Conservation (phyloP, 257 asterid species). For the Knoxia roxburghii region DNA sequence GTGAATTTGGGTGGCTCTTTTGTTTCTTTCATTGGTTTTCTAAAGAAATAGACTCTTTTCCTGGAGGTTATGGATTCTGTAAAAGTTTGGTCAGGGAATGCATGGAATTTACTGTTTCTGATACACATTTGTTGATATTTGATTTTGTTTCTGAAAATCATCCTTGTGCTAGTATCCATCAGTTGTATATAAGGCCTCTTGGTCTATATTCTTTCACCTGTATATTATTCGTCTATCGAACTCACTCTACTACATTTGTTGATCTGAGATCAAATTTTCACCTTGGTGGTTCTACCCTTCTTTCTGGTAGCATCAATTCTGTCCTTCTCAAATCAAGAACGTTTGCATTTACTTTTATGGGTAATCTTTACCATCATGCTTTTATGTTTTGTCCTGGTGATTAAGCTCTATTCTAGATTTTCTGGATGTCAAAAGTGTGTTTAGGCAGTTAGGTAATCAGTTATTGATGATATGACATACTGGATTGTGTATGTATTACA, state of each 20-base stretch:
- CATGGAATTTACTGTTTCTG: neutral
- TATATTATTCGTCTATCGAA: neutral
- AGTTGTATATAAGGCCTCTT: neutral
- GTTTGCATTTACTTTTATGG: neutral
- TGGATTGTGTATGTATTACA: no score
- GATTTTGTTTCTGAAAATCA: neutral
- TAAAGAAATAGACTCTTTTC: neutral
- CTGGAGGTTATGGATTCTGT: neutral
- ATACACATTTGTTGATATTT: neutral
- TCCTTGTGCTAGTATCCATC: neutral
- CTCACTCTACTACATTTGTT: neutral
- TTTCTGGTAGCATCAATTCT: no score
- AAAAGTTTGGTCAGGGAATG: neutral
- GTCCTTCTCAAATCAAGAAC: no score
- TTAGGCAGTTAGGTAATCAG: no score
- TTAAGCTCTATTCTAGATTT: neutral
- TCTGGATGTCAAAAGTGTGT: neutral
- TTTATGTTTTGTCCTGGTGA: neutral
- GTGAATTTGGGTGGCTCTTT: neutral
- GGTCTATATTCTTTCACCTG: neutral
- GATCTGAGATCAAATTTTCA: no score
- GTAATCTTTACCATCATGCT: neutral
- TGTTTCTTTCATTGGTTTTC: neutral
- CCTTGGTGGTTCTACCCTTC: no score
- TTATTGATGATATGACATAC: no score